phyloP scores from a whole-genome alignment of 2,329 filamentous ascomycete genomes.

The Talaromyces sp. region DNA sequence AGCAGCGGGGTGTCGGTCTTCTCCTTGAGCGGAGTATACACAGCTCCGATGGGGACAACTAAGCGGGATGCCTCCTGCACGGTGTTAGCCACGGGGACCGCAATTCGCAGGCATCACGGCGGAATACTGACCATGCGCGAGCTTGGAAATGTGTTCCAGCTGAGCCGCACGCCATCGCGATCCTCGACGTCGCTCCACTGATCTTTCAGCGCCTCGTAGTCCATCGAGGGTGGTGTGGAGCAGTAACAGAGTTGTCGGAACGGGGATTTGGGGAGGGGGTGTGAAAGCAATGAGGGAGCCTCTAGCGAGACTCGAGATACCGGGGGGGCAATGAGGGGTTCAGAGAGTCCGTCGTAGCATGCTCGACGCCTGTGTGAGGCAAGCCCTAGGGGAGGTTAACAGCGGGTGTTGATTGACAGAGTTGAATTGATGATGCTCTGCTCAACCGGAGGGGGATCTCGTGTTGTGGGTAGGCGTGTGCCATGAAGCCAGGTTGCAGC shows the following conservation, averaged over 20 bases:
- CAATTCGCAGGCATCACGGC: conserved; percentile 12
- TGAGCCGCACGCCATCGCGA: conserved; percentile 87
- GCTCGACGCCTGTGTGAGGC: conserved; percentile 24
- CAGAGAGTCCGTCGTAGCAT: conserved; percentile 20
- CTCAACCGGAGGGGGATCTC: conserved; percentile 22
- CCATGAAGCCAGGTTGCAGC: conserved; percentile 44
- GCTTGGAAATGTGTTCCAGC: conserved; percentile 98
- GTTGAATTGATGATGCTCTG: conserved; percentile 16
- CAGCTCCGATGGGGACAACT: conserved; percentile 89
- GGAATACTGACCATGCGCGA: conserved; percentile 74
- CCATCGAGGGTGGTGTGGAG: conserved; percentile 53
- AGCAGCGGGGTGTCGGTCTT: conserved; percentile 80
- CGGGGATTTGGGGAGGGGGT: conserved; percentile 11
- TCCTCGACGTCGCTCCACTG: conserved; percentile 97
- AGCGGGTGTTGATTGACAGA: conserved; percentile 7
- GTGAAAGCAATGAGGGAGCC: conserved; percentile 12
- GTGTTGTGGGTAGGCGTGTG: conserved; percentile 22
- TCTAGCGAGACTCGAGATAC: conserved; percentile 16
- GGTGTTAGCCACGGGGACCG: conserved; percentile 2
- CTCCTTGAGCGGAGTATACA: conserved; percentile 95
- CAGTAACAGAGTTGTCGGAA: conserved; percentile 10
- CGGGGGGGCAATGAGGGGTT: conserved; percentile 10
- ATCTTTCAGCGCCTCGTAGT: conserved; percentile 89
- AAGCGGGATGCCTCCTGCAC: conserved; percentile 82
- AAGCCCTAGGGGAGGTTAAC: conserved; percentile 25